Conservation (phyloP, 2,329 filamentous ascomycete species). For the Trichoderma arundinaceum region DNA sequence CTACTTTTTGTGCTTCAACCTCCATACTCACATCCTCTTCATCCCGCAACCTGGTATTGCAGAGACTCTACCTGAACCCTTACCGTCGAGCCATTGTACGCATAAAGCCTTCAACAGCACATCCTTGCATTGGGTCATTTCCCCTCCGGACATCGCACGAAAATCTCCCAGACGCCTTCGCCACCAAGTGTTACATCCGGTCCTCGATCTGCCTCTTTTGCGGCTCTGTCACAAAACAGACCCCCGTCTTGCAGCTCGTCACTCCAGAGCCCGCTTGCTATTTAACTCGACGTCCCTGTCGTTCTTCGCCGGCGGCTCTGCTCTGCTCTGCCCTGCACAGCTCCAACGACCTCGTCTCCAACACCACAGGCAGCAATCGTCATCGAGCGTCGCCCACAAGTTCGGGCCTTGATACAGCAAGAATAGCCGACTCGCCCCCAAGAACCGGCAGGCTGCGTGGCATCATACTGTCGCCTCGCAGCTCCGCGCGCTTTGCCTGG, state of each 20-base stretch:
- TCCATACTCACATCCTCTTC: conserved; percentile 24
- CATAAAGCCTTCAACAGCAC: not conserved
- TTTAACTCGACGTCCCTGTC: conserved; percentile 5
- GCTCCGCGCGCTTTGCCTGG: conserved; percentile 24
- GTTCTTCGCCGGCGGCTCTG: not conserved
- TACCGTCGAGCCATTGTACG: not conserved
- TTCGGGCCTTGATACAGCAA: conserved; percentile 17
- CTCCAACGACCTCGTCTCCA: conserved; percentile 3
- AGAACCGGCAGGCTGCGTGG: conserved; percentile 22
- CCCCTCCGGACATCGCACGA: conserved; percentile 24
- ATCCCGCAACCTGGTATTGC: conserved; percentile 15
- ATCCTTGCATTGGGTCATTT: conserved; percentile 4
- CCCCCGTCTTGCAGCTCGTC: conserved; percentile 10
- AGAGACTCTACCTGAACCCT: not conserved
- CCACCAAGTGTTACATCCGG: conserved; percentile 28
- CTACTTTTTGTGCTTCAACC: conserved; percentile 28
- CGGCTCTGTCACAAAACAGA: conserved; percentile 21
- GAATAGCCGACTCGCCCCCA: conserved; percentile 27
- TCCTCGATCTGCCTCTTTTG: conserved; percentile 29
- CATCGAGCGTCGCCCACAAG: conserved; percentile 22
- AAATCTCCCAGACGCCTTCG: conserved; percentile 4
- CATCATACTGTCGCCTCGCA: conserved; percentile 26
- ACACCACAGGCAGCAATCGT: not conserved
- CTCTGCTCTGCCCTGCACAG: not conserved
- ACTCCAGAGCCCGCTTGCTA: conserved; percentile 6